Evolutionary conservation across 805 yeast species (phyloP).

Genomic region (Aciculoconidium aculeatum): DNA sequence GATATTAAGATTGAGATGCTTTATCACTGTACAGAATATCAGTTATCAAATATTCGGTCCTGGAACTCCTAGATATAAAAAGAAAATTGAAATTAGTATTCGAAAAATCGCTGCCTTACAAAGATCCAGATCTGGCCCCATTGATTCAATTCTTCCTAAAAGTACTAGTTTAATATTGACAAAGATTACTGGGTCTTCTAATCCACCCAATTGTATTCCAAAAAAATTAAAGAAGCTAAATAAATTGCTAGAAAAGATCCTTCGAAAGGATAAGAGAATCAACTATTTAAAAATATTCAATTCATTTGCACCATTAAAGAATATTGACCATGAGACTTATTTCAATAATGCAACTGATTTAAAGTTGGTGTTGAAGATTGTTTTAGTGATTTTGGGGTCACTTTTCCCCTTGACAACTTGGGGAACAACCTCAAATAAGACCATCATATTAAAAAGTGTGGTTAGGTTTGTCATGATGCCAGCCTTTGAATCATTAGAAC

Average conservation of each 20-base stretch:
- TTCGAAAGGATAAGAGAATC: constrained; percentile 27
- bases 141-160: no score
- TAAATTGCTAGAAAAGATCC: constrained; percentile 14
- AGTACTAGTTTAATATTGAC: constrained; percentile 1
- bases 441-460: constrained; percentile 30
- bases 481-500: constrained; percentile 27
- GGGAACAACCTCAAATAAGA: constrained; percentile 49
- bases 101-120: no score
- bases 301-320: constrained; percentile 20
- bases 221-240: constrained; percentile 16
- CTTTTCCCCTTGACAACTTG: constrained; percentile 46
- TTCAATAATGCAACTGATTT: constrained; percentile 26
- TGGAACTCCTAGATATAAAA: no score
- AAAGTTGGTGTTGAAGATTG: constrained; percentile 35
- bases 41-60: constrained; percentile 6
- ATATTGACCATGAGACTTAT: constrained; percentile 14
- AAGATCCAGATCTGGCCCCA: no score
- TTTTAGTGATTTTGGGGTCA: constrained; percentile 37
- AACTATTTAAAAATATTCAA: constrained; percentile 33
- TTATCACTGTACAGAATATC: constrained; percentile 7
- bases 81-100: no score
- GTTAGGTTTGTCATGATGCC: constrained; percentile 32
- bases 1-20: constrained; percentile 31
- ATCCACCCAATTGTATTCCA: constrained; percentile 10
- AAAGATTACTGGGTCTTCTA: constrained; percentile 3